These are phyloP conservation scores for Boletellus deceptivus DNA, from an alignment of 1,284 basidiomycete species.

Conservation along the genomic window DNA sequence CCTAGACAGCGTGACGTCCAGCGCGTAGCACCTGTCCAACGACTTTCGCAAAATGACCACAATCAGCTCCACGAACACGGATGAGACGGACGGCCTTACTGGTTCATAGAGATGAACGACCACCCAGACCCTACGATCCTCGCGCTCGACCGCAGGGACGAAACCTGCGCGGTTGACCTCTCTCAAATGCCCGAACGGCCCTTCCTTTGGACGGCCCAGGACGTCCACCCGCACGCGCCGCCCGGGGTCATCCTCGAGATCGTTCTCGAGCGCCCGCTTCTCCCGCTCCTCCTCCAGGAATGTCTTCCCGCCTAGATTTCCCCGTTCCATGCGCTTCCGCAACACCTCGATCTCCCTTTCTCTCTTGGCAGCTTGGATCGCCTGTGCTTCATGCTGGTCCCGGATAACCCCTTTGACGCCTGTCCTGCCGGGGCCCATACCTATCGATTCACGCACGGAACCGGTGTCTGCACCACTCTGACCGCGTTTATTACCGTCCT, in stretches of 20 bases:
- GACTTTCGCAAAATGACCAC: conserved; percentile 44
- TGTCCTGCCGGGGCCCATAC: conserved; percentile 81
- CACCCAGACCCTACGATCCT: conserved; percentile 69
- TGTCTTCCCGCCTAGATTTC: conserved; percentile 61
- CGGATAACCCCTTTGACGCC: conserved; percentile 84
- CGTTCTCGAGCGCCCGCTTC: conserved; percentile 39
- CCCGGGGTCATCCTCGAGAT: conserved; percentile 4
- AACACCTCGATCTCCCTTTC: conserved; percentile 49
- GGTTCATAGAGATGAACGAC: conserved; percentile 83
- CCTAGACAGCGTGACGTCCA: conserved; percentile 67
- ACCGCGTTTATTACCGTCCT: conserved; percentile 21
- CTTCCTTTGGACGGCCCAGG: conserved; percentile 48
- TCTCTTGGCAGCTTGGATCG: conserved; percentile 47
- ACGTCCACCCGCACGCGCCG: conserved; percentile 34
- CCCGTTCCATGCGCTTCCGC: conserved; percentile 58
- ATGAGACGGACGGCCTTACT: conserved; percentile 46
- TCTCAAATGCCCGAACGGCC: conserved; percentile 75
- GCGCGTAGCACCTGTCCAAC: conserved; percentile 64
- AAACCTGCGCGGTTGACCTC: conserved; percentile 78
- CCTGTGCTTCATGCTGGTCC: conserved; percentile 68
- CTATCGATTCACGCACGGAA: conserved; percentile 49
- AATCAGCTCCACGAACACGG: background rate
- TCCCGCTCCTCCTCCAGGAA: conserved; percentile 70
- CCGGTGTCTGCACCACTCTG: conserved; percentile 15
- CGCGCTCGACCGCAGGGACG: conserved; percentile 72